phyloP scores from a whole-genome alignment of 352 stramenopile genomes.

The Pythium dissotocum region DNA sequence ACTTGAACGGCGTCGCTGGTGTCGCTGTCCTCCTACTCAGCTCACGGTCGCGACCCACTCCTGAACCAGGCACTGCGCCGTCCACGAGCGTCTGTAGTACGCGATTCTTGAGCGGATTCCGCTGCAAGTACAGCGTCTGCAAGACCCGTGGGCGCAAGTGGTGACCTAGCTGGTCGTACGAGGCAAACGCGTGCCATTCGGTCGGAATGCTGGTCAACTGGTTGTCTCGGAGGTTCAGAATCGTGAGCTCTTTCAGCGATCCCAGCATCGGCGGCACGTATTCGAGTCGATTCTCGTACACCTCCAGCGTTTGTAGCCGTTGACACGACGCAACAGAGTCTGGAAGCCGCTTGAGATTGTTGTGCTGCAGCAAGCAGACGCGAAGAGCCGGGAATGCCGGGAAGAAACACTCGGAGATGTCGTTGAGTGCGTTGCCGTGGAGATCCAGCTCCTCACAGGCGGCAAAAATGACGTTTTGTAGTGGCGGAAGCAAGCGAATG shows the following conservation, averaged over 20 bases:
- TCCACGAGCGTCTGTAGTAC: slow-evolving; percentile 46
- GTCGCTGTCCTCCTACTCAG: neutral
- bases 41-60: neutral
- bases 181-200: slow-evolving; percentile 51
- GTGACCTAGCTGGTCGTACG: slow-evolving; percentile 14
- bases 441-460: slow-evolving; percentile 47
- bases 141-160: slow-evolving; percentile 28
- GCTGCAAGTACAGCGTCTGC: slow-evolving; percentile 42
- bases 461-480: slow-evolving; percentile 24
- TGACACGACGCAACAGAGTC: slow-evolving; percentile 35
- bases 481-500: slow-evolving; percentile 21
- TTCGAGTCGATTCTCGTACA: slow-evolving; percentile 52
- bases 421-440: slow-evolving; percentile 43
- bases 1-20: slow-evolving; percentile 14
- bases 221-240: slow-evolving; percentile 54
- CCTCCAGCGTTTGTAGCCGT: slow-evolving; percentile 40
- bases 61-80: slow-evolving; percentile 17
- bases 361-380: slow-evolving; percentile 43
- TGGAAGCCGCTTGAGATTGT: slow-evolving; percentile 40
- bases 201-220: slow-evolving; percentile 41
- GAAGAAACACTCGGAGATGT: slow-evolving; percentile 52
- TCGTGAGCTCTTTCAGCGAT: slow-evolving; percentile 31
- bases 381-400: slow-evolving; percentile 33
- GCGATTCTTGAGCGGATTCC: slow-evolving; percentile 44
- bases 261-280: slow-evolving; percentile 33